phyloP scores from a whole-genome alignment of 805 yeast genomes.

The Kuraishia capsulata region DNA sequence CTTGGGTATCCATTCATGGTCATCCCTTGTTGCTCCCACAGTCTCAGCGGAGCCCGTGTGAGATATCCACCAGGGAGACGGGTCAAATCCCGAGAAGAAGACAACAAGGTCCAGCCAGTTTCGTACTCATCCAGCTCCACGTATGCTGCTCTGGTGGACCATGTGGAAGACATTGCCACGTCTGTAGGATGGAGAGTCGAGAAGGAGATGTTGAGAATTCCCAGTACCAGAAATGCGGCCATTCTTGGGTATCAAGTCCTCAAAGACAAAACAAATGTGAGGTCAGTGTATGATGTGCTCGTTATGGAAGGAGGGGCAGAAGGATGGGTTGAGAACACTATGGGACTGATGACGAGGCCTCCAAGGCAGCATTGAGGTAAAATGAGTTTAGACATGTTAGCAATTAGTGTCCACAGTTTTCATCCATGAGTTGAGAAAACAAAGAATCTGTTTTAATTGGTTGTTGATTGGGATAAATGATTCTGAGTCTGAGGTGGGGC shows the following conservation, averaged over 20 bases:
- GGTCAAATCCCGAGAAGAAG: constrained; percentile 2
- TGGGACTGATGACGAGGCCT: constrained; percentile 57
- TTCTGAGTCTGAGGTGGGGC: no score
- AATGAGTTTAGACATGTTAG: no score
- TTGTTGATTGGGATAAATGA: no score
- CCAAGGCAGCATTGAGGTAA: constrained; percentile 62
- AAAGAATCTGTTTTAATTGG: no score
- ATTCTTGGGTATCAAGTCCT: constrained; percentile 51
- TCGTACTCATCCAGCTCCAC: constrained; percentile 42
- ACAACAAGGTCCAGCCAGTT: constrained; percentile 8
- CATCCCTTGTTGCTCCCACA: constrained; percentile 93
- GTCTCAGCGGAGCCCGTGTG: constrained; percentile 64
- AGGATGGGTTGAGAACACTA: constrained; percentile 79
- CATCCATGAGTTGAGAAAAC: no score
- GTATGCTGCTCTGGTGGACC: constrained; percentile 81
- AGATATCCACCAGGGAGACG: constrained; percentile 36
- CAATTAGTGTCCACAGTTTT: no score
- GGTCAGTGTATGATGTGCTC: constrained; percentile 49
- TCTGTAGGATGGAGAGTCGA: constrained; percentile 78
- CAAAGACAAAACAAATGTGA: constrained; percentile 20
- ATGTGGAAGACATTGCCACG: constrained; percentile 60
- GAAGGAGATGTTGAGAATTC: constrained; percentile 83
- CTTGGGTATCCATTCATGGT: constrained; percentile 82
- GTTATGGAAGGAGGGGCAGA: constrained; percentile 82
- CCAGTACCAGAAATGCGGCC: constrained; percentile 91